phyloP scores from a whole-genome alignment of 352 stramenopile species.

The Phytophthora capsici region DNA sequence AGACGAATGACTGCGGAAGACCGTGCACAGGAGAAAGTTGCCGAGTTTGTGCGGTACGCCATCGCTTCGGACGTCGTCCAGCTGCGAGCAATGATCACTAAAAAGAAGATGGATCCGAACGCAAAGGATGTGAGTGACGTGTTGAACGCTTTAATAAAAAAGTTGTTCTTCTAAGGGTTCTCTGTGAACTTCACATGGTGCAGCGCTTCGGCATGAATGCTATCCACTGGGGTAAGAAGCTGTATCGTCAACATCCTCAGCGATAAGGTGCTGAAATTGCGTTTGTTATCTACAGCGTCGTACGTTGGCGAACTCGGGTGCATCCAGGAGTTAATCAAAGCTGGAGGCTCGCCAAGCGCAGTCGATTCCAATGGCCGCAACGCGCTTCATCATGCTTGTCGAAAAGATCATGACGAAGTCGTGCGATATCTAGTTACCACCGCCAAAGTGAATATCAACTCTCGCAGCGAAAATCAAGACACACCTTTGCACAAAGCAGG shows the following conservation, averaged over 20 bases:
- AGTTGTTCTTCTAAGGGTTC: no score
- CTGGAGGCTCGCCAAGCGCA: slow-evolving; percentile 44
- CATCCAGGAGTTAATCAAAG: slow-evolving; percentile 62
- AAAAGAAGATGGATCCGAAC: slow-evolving; percentile 56
- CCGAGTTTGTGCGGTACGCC: slow-evolving; percentile 61
- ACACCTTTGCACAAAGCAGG: slow-evolving; percentile 85
- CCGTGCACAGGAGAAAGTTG: slow-evolving; percentile 45
- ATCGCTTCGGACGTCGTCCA: slow-evolving; percentile 57
- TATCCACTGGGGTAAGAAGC: slow-evolving; percentile 69
- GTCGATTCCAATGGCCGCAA: slow-evolving; percentile 69
- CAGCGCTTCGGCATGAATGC: slow-evolving; percentile 86
- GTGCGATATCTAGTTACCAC: slow-evolving; percentile 59
- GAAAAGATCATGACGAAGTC: slow-evolving; percentile 72
- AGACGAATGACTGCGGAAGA: slow-evolving; percentile 27
- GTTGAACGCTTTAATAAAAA: not conserved
- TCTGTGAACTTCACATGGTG: no score
- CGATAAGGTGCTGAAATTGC: not conserved
- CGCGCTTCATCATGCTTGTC: slow-evolving; percentile 77
- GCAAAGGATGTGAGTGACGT: slow-evolving; percentile 57
- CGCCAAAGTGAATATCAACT: slow-evolving; percentile 65
- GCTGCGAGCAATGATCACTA: slow-evolving; percentile 57
- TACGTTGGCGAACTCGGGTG: slow-evolving; percentile 66
- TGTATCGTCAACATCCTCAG: not conserved
- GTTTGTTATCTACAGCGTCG: slow-evolving; percentile 39
- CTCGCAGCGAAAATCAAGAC: slow-evolving; percentile 68